Percentiles rank a stretch among this genome's conserved stretches.
Conservation (phyloP, 1,284 basidiomycete species). For the Boletus sp. region DNA sequence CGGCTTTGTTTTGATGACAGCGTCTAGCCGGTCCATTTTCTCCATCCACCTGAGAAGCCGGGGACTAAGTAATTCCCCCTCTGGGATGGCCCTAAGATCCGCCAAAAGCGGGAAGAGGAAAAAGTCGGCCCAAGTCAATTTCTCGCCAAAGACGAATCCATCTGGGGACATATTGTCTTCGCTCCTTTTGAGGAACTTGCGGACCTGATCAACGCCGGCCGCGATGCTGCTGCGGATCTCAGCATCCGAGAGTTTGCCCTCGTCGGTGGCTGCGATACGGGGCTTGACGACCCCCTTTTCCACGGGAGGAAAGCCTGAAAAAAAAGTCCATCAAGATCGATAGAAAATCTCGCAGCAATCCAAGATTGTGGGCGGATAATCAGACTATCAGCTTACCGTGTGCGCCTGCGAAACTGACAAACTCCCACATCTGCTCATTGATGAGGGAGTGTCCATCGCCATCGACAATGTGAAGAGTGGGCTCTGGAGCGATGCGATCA, state of each 20-base stretch:
- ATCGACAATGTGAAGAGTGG: conserved; percentile 20
- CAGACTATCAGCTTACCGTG: conserved; percentile 21
- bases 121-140: conserved; percentile 33
- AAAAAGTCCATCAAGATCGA: neutral
- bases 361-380: neutral
- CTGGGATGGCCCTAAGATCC: conserved; percentile 30
- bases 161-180: conserved; percentile 28
- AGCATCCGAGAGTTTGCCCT: conserved; percentile 23
- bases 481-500: conserved; percentile 30
- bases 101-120: conserved; percentile 34
- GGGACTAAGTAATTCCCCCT: conserved; percentile 24
- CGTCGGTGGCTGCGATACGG: conserved; percentile 29
- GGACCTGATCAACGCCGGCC: conserved; percentile 20
- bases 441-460: conserved; percentile 24
- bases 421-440: conserved; percentile 35
- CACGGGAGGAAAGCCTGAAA: conserved; percentile 28
- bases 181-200: conserved; percentile 14
- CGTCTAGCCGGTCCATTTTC: conserved; percentile 28
- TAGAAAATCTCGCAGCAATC: neutral
- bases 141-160: conserved; percentile 30
- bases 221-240: conserved; percentile 23
- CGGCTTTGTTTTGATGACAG: conserved; percentile 24
- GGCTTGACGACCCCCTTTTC: conserved; percentile 34
- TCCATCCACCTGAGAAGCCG: conserved; percentile 29
- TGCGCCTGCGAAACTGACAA: conserved; percentile 26